phyloP scores from a whole-genome alignment of 2,329 filamentous ascomycete genomes.

The Samsoniella hepiali region DNA sequence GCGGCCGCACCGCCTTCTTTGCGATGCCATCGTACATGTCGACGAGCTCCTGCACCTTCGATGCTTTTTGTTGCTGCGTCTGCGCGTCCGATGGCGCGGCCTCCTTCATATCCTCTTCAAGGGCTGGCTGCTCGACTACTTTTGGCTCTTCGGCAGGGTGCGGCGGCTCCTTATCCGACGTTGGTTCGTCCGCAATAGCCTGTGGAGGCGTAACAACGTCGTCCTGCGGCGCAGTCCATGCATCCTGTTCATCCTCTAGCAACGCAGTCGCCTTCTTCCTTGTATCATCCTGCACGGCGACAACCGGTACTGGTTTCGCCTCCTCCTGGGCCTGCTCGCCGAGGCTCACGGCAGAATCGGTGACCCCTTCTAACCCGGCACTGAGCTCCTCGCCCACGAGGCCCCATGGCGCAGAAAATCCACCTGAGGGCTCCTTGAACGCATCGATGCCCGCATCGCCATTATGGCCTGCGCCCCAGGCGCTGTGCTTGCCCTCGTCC shows the following conservation, averaged over 20 bases:
- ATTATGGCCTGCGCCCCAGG: background rate
- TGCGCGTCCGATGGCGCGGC: background rate
- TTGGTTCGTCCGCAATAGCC: background rate
- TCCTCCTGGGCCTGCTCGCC: conserved; percentile 21
- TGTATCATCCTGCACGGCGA: background rate
- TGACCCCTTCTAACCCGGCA: background rate
- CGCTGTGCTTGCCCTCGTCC: conserved; percentile 27
- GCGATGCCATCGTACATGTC: conserved; percentile 48
- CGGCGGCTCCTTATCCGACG: background rate
- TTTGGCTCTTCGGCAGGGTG: background rate
- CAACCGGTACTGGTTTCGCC: background rate
- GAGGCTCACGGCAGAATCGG: conserved; percentile 31
- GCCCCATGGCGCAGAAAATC: conserved; percentile 2
- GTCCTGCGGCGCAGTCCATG: conserved; percentile 3
- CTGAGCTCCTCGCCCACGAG: background rate
- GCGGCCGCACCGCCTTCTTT: conserved; percentile 20
- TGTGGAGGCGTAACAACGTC: background rate
- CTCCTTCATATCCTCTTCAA: background rate
- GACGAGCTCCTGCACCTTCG: conserved; percentile 51
- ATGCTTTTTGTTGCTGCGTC: conserved; percentile 28
- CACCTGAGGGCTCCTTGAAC: background rate
- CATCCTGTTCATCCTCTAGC: background rate
- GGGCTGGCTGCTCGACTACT: too few species aligned
- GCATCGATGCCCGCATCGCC: background rate
- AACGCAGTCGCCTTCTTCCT: background rate